Conservation (phyloP, 169 alveolate species). For the Perkinsus chesapeaki region DNA sequence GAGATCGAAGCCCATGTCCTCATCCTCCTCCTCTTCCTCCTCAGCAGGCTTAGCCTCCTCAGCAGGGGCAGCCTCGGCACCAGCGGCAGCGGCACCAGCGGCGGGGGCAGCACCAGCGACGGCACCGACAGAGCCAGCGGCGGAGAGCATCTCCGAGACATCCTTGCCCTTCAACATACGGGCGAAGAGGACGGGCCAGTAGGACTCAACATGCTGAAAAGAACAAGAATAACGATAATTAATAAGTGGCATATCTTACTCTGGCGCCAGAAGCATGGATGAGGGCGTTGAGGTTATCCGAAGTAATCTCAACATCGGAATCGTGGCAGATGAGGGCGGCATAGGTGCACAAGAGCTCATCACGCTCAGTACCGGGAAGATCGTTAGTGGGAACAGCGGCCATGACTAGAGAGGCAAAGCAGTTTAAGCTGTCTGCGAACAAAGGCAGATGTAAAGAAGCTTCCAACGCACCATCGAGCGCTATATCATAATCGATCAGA, state of each 20-base stretch:
- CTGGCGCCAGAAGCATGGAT: constrained; percentile 76
- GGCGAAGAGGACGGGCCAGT: constrained; percentile 87
- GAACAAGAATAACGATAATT: background rate
- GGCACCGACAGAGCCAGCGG: constrained; percentile 48
- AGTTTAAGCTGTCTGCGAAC: background rate
- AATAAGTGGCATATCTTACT: background rate
- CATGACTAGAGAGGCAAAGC: constrained; percentile 33
- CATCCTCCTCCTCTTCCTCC: constrained; percentile 48
- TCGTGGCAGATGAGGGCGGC: constrained; percentile 85
- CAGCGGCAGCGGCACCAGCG: constrained; percentile 31
- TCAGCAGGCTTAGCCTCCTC: constrained; percentile 39
- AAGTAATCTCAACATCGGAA: constrained; percentile 79
- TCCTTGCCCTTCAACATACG: constrained; percentile 77
- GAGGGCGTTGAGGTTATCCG: constrained; percentile 73
- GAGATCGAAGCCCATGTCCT: constrained; percentile 41
- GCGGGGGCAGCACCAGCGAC: constrained; percentile 50
- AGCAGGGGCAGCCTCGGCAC: constrained; percentile 25
- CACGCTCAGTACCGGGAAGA: constrained; percentile 61
- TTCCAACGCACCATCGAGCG: background rate
- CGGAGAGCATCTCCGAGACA: constrained; percentile 37
- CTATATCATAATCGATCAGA: background rate
- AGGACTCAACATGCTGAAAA: constrained; percentile 64
- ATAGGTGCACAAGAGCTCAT: constrained; percentile 87
- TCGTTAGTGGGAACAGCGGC: constrained; percentile 56
- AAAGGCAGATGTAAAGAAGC: background rate